phyloP scores from a whole-genome alignment of 129 eudicot genomes.

The Gnaphalium uliginosum region DNA sequence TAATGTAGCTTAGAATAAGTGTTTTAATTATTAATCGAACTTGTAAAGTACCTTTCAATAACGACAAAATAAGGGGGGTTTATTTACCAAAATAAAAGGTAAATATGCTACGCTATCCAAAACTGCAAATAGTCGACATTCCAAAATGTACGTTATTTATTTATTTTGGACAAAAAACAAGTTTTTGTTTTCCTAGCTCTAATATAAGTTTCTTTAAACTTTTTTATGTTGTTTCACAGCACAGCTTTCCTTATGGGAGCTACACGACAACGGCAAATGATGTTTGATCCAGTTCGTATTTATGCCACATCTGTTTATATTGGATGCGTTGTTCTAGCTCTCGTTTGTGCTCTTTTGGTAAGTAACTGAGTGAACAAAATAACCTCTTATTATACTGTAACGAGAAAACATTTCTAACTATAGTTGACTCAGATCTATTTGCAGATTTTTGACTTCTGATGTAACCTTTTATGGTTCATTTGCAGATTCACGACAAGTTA shows the following conservation, averaged over 20 bases:
- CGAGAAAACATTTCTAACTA: neutral
- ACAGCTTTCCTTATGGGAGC: slow-evolving; percentile 93
- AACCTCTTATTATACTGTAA: neutral
- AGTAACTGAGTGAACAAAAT: slow-evolving; percentile 27
- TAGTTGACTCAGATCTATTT: neutral
- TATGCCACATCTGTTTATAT: slow-evolving; percentile 73
- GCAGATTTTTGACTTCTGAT: slow-evolving; percentile 21
- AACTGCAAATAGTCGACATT: slow-evolving; percentile 70
- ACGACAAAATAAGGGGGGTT: too few relatives aligned
- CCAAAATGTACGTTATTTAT: slow-evolving; percentile 1
- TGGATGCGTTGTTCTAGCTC: slow-evolving; percentile 80
- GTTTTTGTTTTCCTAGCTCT: neutral
- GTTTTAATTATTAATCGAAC: neutral
- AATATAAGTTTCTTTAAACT: neutral
- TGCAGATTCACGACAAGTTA: slow-evolving; percentile 87
- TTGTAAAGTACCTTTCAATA: neutral
- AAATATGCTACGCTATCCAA: neutral
- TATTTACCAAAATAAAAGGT: neutral
- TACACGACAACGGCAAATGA: slow-evolving; percentile 73
- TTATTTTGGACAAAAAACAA: neutral
- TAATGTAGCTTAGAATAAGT: neutral
- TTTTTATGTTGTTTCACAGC: slow-evolving; percentile 50
- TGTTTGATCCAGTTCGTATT: slow-evolving; percentile 82
- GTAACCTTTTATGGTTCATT: slow-evolving; percentile 4
- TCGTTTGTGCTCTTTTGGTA: slow-evolving; percentile 86